A percentile compares a stretch with the other conserved stretches of the same genome.
Evolutionary conservation across 306 rosid species (phyloP).

Genomic region (Argentina anserina): DNA sequence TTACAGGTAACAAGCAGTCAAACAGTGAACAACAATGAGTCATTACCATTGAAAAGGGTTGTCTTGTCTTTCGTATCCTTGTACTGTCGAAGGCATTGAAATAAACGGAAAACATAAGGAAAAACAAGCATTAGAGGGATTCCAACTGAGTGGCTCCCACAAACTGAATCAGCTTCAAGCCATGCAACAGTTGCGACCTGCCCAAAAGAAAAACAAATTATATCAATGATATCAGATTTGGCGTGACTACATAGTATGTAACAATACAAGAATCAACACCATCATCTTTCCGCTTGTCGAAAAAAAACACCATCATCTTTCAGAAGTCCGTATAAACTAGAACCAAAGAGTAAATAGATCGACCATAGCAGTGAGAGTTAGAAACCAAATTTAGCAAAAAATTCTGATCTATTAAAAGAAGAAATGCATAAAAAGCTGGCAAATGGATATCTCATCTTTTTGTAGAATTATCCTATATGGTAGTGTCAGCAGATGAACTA

Average conservation of each 20-base stretch:
- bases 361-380: background rate
- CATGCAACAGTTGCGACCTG: conserved; percentile 99
- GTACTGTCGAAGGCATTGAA: conserved; percentile 91
- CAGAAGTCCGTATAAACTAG: background rate
- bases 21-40: background rate
- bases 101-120: conserved; percentile 85
- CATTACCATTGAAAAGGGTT: conserved; percentile 72
- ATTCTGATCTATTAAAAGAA: background rate
- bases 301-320: background rate
- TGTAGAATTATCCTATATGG: background rate
- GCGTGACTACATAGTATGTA: background rate
- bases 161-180: conserved; percentile 98
- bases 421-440: background rate
- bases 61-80: conserved; percentile 84
- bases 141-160: conserved; percentile 92
- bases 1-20: background rate
- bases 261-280: no score
- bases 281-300: no score
- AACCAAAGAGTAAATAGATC: no score
- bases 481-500: background rate
- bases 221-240: background rate
- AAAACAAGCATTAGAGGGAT: conserved; percentile 85
- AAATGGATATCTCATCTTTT: background rate
- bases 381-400: background rate
- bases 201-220: background rate